Base-by-base conservation (phyloP, 2,329 filamentous ascomycete genomes). In the Trichoderma sp. region DNA sequence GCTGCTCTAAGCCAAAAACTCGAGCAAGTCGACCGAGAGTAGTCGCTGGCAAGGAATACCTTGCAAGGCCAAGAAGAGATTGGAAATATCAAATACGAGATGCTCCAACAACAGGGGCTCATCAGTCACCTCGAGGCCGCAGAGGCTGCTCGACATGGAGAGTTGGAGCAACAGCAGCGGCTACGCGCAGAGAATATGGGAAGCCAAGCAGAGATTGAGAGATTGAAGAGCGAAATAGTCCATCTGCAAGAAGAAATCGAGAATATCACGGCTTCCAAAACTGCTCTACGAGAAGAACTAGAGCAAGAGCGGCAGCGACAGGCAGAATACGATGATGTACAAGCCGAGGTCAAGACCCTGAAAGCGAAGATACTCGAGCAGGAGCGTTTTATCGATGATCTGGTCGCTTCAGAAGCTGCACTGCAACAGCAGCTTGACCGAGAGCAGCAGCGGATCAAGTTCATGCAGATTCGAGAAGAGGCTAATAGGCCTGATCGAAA, bases 81-180 rank as follows among this genome's bases (percentile, higher is more conserved):
- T 52, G 88, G 92, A 77, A 86, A 89, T 39, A 83, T 96, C n/a
- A 89, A 92, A 73, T 84, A 92, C 69, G 89, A 92, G 74, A 84
- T 96, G 32, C 83, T 86, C 7, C 88, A 91, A 75, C 89, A 91
- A 70, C 89, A 93, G 66, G 83, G 87, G 68, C 85, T 88, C 16
- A 86, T 94, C 60, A 86, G 87, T 51, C 79, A 82, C 34, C 82
- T 89, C 28, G 79, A 83, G 39, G 81, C 81, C 18, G 84, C 86
- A n/a, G 88, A 91, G 73, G 81, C 82, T 24, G 83, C 87, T 10
- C 83, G 92, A 10, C 46, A 24, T 24, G 13, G 39, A 34, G 26
- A 43, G 6, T 14, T 61, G 16, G 59, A 61, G 6, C 59, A 32
- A 8, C 26, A 61, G 14, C 59, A 39, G 46, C 59, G 39, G 46